phyloP scores from a whole-genome alignment of 768 basidiomycete genomes.

The Agrocybe pediades region DNA sequence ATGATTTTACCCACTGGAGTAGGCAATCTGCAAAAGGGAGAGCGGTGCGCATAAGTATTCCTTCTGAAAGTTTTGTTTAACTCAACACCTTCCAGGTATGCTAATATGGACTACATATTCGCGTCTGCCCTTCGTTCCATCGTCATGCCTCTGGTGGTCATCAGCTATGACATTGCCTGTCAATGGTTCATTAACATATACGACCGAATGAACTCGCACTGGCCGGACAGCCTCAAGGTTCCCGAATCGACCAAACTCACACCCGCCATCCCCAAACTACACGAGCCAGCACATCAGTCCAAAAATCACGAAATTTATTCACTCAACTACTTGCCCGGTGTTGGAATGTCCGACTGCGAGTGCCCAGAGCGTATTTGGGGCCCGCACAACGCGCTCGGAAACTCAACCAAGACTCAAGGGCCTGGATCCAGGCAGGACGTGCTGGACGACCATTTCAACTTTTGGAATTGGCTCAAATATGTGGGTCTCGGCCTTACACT shows the following conservation, averaged over 20 bases:
- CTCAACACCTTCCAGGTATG: slow-evolving; percentile 1
- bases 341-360: slow-evolving; percentile 28
- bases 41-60: background rate
- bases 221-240: background rate
- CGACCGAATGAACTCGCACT: background rate
- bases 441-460: slow-evolving; percentile 23
- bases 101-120: slow-evolving; percentile 17
- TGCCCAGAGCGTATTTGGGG: slow-evolving; percentile 26
- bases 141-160: background rate
- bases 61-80: background rate
- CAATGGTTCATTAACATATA: slow-evolving; percentile 18
- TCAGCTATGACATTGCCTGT: slow-evolving; percentile 24
- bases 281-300: slow-evolving; percentile 24
- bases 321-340: slow-evolving; percentile 22
- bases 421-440: slow-evolving; percentile 24
- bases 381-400: slow-evolving; percentile 16
- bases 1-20: slow-evolving; percentile 4
- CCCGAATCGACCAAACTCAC: background rate
- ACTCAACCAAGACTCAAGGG: slow-evolving; percentile 27
- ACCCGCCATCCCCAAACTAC: slow-evolving; percentile 32
- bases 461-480: slow-evolving; percentile 27
- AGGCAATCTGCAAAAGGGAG: slow-evolving; percentile 8
- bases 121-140: background rate
- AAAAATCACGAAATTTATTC: slow-evolving; percentile 24
- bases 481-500: slow-evolving; percentile 2